Evolutionary conservation across 441 rosid genomes (phyloP).

Genomic region (Populus trichocarpa): DNA sequence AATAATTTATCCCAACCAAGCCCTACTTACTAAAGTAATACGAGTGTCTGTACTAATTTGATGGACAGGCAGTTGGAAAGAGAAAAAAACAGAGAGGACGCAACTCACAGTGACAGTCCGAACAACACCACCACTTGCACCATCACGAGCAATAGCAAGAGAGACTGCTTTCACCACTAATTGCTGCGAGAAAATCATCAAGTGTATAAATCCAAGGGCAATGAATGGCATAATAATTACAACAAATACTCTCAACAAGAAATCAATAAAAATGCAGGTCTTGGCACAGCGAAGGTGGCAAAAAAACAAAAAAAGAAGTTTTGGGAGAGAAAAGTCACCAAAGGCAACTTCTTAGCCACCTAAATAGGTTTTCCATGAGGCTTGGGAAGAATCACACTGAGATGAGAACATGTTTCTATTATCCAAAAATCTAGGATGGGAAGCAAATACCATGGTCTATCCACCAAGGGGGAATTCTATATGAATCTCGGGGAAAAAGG

Average conservation of each 20-base stretch:
- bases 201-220: not conserved
- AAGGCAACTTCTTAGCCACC: not conserved
- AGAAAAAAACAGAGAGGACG: not conserved
- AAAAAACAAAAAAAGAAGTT: not conserved
- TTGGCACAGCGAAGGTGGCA: not conserved
- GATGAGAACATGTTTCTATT: not conserved
- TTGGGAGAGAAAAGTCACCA: not conserved
- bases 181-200: slow-evolving; percentile 45
- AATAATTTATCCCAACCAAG: too few relatives aligned
- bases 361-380: not conserved
- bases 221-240: not conserved
- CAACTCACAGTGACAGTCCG: slow-evolving; percentile 82
- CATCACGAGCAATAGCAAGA: slow-evolving; percentile 93
- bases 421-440: not conserved
- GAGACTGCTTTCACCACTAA: slow-evolving; percentile 93
- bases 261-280: not conserved
- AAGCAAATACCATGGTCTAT: not conserved
- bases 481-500: not conserved
- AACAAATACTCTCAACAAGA: not conserved
- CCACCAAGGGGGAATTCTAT: not conserved
- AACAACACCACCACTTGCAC: slow-evolving; percentile 97
- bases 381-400: not conserved
- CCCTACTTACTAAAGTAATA: too few relatives aligned
- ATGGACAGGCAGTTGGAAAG: not conserved
- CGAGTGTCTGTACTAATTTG: not conserved